Evolutionary conservation across 768 basidiomycete genomes (phyloP).

Genomic region (Daedalea quercina): DNA sequence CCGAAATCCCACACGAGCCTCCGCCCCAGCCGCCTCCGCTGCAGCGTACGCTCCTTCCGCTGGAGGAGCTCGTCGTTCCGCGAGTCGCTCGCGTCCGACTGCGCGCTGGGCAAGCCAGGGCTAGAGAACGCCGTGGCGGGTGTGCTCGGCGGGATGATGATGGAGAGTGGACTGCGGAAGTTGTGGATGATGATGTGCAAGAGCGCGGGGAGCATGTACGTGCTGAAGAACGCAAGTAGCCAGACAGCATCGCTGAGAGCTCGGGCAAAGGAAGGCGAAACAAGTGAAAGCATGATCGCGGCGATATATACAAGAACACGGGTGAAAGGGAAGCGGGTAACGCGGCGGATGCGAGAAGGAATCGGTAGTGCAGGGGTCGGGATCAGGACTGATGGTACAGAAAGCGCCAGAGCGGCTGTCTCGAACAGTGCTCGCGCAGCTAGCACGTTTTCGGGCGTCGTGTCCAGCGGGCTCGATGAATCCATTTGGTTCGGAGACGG

Average conservation of each 20-base stretch:
- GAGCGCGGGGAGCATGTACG: constrained; percentile 65
- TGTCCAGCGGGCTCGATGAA: constrained; percentile 26
- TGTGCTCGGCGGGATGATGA: constrained; percentile 58
- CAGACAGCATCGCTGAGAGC: constrained; percentile 44
- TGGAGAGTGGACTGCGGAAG: constrained; percentile 77
- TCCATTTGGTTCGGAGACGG: constrained; percentile 1
- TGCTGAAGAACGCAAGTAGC: constrained; percentile 44
- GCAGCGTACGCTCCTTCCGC: constrained; percentile 80
- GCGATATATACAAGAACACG: constrained; percentile 35
- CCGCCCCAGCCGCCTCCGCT: constrained; percentile 62
- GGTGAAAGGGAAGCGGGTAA: constrained; percentile 38
- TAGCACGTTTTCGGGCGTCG: constrained; percentile 19
- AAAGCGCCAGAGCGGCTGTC: constrained; percentile 46
- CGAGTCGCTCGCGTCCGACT: constrained; percentile 22
- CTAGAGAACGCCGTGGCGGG: constrained; percentile 18
- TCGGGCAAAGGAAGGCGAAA: constrained; percentile 31
- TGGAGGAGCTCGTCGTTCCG: constrained; percentile 67
- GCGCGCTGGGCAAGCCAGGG: constrained; percentile 12
- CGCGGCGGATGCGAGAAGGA: constrained; percentile 34
- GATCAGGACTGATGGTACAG: constrained; percentile 52
- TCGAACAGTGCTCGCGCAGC: constrained; percentile 30
- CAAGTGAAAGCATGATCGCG: constrained; percentile 38
- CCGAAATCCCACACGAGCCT: constrained; percentile 81
- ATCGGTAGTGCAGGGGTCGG: constrained; percentile 48
- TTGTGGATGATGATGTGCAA: constrained; percentile 80